Evolutionary conservation across 768 basidiomycete species (phyloP).

Genomic region (Solioccasus polychromus): DNA sequence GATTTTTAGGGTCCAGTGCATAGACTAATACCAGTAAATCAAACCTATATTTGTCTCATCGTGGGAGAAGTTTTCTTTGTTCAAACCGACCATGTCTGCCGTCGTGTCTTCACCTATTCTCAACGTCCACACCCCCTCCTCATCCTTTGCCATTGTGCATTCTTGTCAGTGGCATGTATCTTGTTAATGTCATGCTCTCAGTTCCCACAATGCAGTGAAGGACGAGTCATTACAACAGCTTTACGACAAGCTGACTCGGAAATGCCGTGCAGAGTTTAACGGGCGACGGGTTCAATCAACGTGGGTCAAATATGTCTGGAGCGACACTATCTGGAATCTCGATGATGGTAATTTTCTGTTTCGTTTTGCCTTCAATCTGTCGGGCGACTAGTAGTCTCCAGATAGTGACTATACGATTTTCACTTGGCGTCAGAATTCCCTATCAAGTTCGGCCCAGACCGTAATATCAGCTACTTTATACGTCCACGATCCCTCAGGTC

Average conservation of each 20-base stretch:
- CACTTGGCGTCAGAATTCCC: conserved; percentile 61
- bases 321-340: conserved; percentile 75
- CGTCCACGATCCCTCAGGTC: conserved; percentile 56
- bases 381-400: conserved; percentile 22
- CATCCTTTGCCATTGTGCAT: conserved; percentile 74
- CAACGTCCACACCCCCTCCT: conserved; percentile 72
- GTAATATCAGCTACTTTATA: conserved; percentile 44
- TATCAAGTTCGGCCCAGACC: conserved; percentile 19
- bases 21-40: no score
- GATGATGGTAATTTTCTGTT: conserved; percentile 68
- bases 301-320: conserved; percentile 87
- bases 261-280: conserved; percentile 54
- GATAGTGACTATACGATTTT: conserved; percentile 91
- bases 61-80: no score
- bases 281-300: conserved; percentile 66
- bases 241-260: conserved; percentile 70
- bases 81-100: conserved; percentile 22
- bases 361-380: neutral
- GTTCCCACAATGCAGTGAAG: conserved; percentile 45
- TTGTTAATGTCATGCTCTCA: conserved; percentile 6
- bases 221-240: conserved; percentile 64
- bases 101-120: conserved; percentile 44
- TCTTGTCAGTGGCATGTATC: conserved; percentile 48
- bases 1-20: no score
- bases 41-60: neutral